A percentile compares a stretch with the other conserved stretches of the same genome.
phyloP scores from a whole-genome alignment of 2,329 filamentous ascomycete genomes.

The Lanzia echinophila region DNA sequence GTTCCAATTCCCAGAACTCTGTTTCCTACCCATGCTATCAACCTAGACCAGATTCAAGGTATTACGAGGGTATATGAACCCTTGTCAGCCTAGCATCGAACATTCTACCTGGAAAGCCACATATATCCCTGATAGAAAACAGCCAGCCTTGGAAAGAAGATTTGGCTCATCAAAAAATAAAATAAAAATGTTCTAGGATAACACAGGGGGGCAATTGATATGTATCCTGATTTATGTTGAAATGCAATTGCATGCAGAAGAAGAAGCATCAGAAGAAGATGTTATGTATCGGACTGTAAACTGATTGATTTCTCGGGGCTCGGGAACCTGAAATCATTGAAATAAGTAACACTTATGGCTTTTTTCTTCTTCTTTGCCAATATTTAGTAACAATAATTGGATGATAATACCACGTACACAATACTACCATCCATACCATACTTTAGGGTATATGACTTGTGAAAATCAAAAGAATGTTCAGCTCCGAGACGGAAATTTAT shows the following conservation, averaged over 20 bases:
- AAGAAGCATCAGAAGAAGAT: neutral
- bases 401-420: neutral
- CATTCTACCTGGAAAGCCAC: neutral
- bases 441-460: neutral
- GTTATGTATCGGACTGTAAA: neutral
- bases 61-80: constrained; percentile 1
- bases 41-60: constrained; percentile 5
- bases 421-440: neutral
- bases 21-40: constrained; percentile 12
- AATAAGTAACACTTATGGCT: neutral
- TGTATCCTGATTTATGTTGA: neutral
- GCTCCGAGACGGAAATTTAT: constrained; percentile 1
- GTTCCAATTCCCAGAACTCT: constrained; percentile 13
- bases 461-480: constrained; percentile 1
- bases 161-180: neutral
- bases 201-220: neutral
- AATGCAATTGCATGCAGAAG: no score
- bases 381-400: no score
- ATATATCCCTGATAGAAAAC: neutral
- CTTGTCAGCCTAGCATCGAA: constrained; percentile 1
- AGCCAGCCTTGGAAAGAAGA: neutral
- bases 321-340: neutral
- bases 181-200: neutral
- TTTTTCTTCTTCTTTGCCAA: neutral
- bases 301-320: neutral